Percentiles rank a stretch among this genome's conserved stretches.
Conservation (phyloP, 1,284 basidiomycete genomes). For the Takashimella koratensis region DNA sequence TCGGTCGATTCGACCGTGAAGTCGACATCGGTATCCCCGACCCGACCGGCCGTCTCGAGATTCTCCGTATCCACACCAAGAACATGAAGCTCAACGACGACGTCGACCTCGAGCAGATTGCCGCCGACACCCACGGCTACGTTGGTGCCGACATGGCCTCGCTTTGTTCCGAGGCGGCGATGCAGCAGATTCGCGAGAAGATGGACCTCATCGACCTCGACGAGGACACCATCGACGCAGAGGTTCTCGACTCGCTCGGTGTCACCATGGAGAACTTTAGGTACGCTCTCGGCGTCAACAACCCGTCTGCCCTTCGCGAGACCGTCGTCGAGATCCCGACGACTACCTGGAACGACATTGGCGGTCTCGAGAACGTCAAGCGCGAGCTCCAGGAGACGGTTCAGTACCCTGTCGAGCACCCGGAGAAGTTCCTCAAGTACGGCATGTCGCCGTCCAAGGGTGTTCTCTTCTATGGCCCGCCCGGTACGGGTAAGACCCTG, state of each 20-base stretch:
- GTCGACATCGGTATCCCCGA: slow-evolving; percentile 99
- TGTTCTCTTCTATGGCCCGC: slow-evolving; percentile 90
- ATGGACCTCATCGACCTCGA: slow-evolving; percentile 93
- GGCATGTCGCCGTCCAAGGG: slow-evolving; percentile 99
- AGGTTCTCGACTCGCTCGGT: slow-evolving; percentile 91
- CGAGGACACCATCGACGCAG: slow-evolving; percentile 93
- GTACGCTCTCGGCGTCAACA: slow-evolving; percentile 87
- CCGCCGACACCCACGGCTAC: slow-evolving; percentile 98
- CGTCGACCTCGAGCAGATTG: slow-evolving; percentile 97
- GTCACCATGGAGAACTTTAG: slow-evolving; percentile 99
- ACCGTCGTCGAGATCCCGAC: slow-evolving; percentile 95
- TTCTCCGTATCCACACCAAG: slow-evolving; percentile 98
- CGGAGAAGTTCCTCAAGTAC: slow-evolving; percentile 99
- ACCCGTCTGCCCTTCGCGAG: slow-evolving; percentile 94
- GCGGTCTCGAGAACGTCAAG: slow-evolving; percentile 99
- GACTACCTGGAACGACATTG: slow-evolving; percentile 97
- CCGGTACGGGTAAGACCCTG: slow-evolving; percentile 93
- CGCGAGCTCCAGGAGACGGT: slow-evolving; percentile 98
- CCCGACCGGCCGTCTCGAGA: slow-evolving; percentile 96
- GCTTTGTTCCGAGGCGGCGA: slow-evolving; percentile 93
- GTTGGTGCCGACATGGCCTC: slow-evolving; percentile 97
- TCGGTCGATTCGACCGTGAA: slow-evolving; percentile 98
- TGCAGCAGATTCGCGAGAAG: slow-evolving; percentile 98
- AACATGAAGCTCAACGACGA: slow-evolving; percentile 99
- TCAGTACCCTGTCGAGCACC: slow-evolving; percentile 99